Percentiles rank a stretch among this genome's conserved stretches.
phyloP scores from a whole-genome alignment of 306 rosid species.

The Bauhinia variegata region DNA sequence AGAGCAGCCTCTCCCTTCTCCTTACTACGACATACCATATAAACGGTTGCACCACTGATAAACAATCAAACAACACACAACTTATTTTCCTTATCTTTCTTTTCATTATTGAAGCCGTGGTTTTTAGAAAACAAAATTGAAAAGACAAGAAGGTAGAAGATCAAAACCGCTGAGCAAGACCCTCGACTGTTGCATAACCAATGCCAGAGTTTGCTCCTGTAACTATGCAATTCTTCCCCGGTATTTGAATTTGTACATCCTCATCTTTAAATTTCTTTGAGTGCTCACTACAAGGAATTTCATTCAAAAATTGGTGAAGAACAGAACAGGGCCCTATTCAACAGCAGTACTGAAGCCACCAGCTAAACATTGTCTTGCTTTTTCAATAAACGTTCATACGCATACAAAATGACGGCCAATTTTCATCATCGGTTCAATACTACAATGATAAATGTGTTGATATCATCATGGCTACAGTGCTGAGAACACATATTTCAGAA shows the following conservation, averaged over 20 bases:
- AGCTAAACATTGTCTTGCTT: background rate
- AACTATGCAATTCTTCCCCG: slow-evolving; percentile 84
- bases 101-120: no score
- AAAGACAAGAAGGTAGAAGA: slow-evolving; percentile 24
- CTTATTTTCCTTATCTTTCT: background rate
- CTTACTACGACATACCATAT: slow-evolving; percentile 82
- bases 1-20: slow-evolving; percentile 91
- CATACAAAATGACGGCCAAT: slow-evolving; percentile 1
- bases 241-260: slow-evolving; percentile 58
- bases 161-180: slow-evolving; percentile 79
- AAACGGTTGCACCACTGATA: slow-evolving; percentile 83
- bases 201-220: slow-evolving; percentile 98
- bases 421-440: background rate
- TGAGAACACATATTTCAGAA: background rate
- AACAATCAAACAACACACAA: slow-evolving; percentile 28
- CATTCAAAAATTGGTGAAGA: slow-evolving; percentile 15
- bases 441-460: background rate
- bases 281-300: slow-evolving; percentile 58
- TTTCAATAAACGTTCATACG: background rate
- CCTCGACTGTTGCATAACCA: slow-evolving; percentile 86
- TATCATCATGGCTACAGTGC: background rate
- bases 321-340: background rate
- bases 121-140: background rate
- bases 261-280: slow-evolving; percentile 75
- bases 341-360: slow-evolving; percentile 7